Evolutionary conservation across 2,329 filamentous ascomycete species (phyloP).

Genomic region (Ascochyta lentis): DNA sequence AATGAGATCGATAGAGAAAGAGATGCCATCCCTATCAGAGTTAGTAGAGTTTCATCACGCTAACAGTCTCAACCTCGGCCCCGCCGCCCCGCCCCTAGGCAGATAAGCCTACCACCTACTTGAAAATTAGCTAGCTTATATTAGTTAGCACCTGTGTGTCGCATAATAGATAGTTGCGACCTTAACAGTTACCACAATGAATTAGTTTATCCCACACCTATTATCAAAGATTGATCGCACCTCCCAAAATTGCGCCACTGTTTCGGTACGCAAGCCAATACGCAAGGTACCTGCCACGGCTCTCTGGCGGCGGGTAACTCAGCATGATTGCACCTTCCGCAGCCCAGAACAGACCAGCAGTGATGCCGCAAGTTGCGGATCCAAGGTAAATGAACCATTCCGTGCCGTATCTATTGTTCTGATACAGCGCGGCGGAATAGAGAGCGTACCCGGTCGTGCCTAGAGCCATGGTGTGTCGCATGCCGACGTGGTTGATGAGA

Average conservation of each 20-base stretch:
- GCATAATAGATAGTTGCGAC: no score
- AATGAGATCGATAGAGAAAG: no score
- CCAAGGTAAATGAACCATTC: constrained; percentile 35
- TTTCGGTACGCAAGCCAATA: constrained; percentile 27
- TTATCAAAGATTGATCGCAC: constrained; percentile 18
- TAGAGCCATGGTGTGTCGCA: constrained; percentile 40
- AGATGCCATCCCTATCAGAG: no score
- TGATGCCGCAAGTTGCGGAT: constrained; percentile 29
- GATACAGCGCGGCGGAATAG: constrained; percentile 49
- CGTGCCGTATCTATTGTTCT: constrained; percentile 43
- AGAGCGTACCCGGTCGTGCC: constrained; percentile 47
- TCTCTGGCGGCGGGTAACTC: constrained; percentile 25
- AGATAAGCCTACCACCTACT: no score
- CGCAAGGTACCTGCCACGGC: constrained; percentile 23
- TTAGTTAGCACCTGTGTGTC: no score
- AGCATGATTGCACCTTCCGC: constrained; percentile 38
- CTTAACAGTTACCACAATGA: no score
- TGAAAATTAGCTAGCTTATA: no score
- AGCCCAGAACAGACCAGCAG: constrained; percentile 34
- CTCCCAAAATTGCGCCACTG: constrained; percentile 25
- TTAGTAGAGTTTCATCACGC: no score
- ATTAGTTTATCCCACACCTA: no score
- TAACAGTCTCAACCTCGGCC: no score
- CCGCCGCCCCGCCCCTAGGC: no score
- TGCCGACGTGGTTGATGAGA: constrained; percentile 5